Evolutionary conservation across 345 rosid species (phyloP), one percentile per base, ranked within the genome.

Genomic region (Gossypium bickii): DNA sequence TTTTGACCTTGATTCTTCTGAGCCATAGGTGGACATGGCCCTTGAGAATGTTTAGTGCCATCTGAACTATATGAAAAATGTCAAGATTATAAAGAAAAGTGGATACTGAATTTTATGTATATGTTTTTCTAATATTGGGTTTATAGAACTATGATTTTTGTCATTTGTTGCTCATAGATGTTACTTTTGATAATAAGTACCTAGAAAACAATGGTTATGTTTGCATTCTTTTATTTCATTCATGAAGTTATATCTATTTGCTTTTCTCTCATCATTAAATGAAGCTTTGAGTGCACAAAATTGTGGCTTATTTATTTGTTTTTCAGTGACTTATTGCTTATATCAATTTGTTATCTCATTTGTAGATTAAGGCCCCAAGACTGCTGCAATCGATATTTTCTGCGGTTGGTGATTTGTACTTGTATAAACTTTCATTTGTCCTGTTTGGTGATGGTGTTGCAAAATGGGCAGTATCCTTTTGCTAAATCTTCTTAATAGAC

Each of bases 401-500:
- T 76, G 96, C 98, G 66, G 73, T 86, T 82, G 99, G 98, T 73
- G 98, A 93, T 88, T 83, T 95, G 60, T 95, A 86, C 82, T 68
- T 87, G 71, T 91, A 86, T 87, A 93, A 90, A 81, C 82, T 95
- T 72, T 83, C 96, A 4, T 59, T 41, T 76, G 84, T 70, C 72
- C 78, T 91, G 4, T 93, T 89, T 72, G 92, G 92, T 49, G 27
- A 78, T 64, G 64, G 7, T 67, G 96, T 83, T 1, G 97, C 96
- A 73, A 82, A 68, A 58, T 95, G 96, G 96, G 83, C 98, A 0
- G 99, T 95, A 95, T 95, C 94, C 96, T 89, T 83, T 73, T 78
- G 38, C 25, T 57, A 41, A 27, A 43, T 74, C 62, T 78, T 29
- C 1, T 73, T 12, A 29, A 2, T 18, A 52, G 16, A 16, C 43